Base-by-base conservation (phyloP, 1,284 basidiomycete species). In the Takashimella koratensis region DNA sequence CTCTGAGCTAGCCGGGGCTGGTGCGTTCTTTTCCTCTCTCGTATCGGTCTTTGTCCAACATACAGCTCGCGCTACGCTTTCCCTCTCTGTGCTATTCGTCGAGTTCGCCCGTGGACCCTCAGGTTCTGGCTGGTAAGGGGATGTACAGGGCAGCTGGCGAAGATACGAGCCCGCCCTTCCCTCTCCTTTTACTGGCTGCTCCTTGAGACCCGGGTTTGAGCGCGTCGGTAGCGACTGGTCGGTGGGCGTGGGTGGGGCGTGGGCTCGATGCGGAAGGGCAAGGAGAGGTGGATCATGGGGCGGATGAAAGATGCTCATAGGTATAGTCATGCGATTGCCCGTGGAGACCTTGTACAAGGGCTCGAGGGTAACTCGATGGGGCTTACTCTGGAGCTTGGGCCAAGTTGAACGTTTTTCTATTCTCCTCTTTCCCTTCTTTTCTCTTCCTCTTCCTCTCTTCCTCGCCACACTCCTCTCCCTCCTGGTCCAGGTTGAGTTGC, bases 351-450 rank as follows among this genome's bases (percentile, higher is more conserved):
- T 24, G 40, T n/a, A 16, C 8, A 27, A 19, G 19, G 43, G 53
- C 19, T 40, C 27, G 60, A 57, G 57, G 70, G 66, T 70, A 66
- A 73, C 72, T 68, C 69, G 67, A 74, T 72, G 72, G 72, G 70
- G 72, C 72, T 74, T 73, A 71, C 57, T 71, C 69, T 73, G 72
- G 71, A 54, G 66, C 63, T 74, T 73, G 70, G 62, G 62, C 54
- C 30, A 27, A 23, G 36, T 47, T 43, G 49, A 43, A 48, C n/a
- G n/a, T n/a, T n/a, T n/a, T 27, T 54, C 47, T 43, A 47, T 48
- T 47, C 45, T 44, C 47, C 49, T 52, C 51, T 45, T 52, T 52
- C 52, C 53, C 51, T 45, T 56, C 50, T 45, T 53, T 24, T 39
- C 22, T 47, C 20, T 45, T 22, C 26, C 43, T 21, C 36, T 43